Base-by-base conservation (phyloP, 495 filamentous ascomycete genomes). In the Daldinia concentrica region DNA sequence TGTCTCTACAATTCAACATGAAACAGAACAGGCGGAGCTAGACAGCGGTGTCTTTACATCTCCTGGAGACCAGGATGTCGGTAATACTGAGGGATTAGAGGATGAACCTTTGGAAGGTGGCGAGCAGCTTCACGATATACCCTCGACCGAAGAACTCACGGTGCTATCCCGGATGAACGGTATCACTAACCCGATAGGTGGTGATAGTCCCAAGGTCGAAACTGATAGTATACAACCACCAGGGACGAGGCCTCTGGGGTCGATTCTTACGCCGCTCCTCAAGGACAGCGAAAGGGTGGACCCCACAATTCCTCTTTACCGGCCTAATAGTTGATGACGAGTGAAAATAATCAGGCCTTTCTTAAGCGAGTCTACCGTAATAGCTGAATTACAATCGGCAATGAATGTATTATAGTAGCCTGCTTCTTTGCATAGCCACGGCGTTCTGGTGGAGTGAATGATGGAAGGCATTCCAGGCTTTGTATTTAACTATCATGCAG, bases 221-320 rank as follows among this genome's bases (percentile, higher is more conserved):
- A 4, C 43, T 12, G 22, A 29, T 24, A 7, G 19, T 19, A 34
- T 2, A 11, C 45, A n/a, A 22, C 43, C 15, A 29, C 45, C 34
- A 14, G 26, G 30, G 37, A 39, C 3, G 6, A 14, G 19, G 48
- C 17, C 15, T 7, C 4, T 39, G 34, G 12, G 50, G 4, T 76
- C 64, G 5, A 32, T 14, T 52, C 73, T 76, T 24, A 63, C 66
- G 45, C 73, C 76, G 30, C 37, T 37, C 8, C 66, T 76, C 29
- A 54, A 24, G 9, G 64, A 60, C n/a, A 57, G 56, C 14, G 76
- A 77, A 32, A 60, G 34, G 50, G 60, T 74, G 17, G 76, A 77
- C 41, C 45, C 71, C 6, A 72, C 6, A n/a, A 77, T 77, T 56
- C 76, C 76, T 22, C 64, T 73, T 41, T 24, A 39, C 26, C 71